Percentiles rank a stretch among this genome's conserved stretches.
phyloP scores from a whole-genome alignment of 768 basidiomycete genomes.

The Lepiota brunneoincarnata region DNA sequence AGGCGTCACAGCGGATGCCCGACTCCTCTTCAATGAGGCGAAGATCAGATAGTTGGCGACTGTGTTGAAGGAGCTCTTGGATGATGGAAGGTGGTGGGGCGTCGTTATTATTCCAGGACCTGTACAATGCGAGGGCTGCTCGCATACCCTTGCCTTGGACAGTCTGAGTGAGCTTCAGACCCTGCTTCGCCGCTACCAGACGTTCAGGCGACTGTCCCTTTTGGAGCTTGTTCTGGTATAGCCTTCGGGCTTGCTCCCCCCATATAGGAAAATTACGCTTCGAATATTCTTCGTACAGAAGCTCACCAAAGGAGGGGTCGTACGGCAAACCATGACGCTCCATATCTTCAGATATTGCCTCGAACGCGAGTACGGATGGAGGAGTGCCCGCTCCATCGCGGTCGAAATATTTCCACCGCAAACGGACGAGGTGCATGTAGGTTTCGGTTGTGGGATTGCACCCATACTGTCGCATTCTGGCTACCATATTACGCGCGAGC shows the following conservation, averaged over 20 bases:
- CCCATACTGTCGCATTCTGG: constrained; percentile 14
- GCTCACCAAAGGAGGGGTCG: constrained; percentile 36
- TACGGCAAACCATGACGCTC: constrained; percentile 39
- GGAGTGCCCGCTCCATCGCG: constrained; percentile 26
- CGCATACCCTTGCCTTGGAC: constrained; percentile 5
- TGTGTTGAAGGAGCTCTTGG: constrained; percentile 35
- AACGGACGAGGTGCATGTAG: constrained; percentile 46
- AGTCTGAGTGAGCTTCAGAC: not conserved
- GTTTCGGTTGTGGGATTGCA: constrained; percentile 43
- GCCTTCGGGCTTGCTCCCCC: constrained; percentile 35
- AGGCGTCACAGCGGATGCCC: constrained; percentile 33
- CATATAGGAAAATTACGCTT: constrained; percentile 31
- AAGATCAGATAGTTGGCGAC: constrained; percentile 40
- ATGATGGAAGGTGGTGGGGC: not conserved
- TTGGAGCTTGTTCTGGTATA: constrained; percentile 27
- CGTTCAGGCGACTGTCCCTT: constrained; percentile 18
- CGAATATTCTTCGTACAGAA: constrained; percentile 42
- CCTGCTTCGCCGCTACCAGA: not conserved
- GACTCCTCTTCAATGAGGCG: constrained; percentile 38
- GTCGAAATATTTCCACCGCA: constrained; percentile 31
- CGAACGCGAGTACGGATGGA: constrained; percentile 34
- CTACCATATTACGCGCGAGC: constrained; percentile 24
- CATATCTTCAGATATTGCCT: constrained; percentile 45
- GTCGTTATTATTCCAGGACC: constrained; percentile 1
- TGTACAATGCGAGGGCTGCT: not conserved